Evolutionary conservation across 805 yeast species (phyloP).

Genomic region (Sugiyamaella floridensis): DNA sequence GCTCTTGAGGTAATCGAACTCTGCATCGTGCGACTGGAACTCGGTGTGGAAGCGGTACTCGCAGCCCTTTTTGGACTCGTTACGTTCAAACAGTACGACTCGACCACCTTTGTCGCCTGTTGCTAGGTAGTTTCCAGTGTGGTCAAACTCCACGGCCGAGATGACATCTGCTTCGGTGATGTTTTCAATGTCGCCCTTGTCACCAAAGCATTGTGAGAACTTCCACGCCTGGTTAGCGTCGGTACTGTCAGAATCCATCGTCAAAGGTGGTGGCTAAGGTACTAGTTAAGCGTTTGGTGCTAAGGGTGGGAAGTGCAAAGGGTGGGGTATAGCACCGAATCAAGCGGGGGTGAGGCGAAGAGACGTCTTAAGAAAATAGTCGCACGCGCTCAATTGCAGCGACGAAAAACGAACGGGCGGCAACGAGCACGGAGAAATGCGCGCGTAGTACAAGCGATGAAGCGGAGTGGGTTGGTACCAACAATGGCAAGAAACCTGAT

Average conservation of each 20-base stretch:
- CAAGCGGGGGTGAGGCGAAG: too few species aligned
- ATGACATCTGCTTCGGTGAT: constrained; percentile 96
- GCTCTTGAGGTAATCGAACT: constrained; percentile 91
- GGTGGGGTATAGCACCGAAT: too few species aligned
- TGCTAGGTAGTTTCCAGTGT: constrained; percentile 89
- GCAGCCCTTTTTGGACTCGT: constrained; percentile 63
- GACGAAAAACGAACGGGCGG: too few species aligned
- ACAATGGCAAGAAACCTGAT: not conserved
- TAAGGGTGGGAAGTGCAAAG: too few species aligned
- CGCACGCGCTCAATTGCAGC: too few species aligned
- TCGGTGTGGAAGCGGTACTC: constrained; percentile 95
- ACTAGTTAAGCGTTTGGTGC: not conserved
- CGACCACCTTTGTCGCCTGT: constrained; percentile 99
- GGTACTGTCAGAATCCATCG: constrained; percentile 20
- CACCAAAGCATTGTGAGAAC: constrained; percentile 97
- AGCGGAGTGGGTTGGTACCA: not conserved
- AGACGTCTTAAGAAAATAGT: too few species aligned
- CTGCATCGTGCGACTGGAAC: constrained; percentile 97
- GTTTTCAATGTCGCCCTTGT: constrained; percentile 92
- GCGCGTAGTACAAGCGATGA: too few species aligned
- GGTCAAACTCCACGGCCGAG: constrained; percentile 93
- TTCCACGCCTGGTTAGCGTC: constrained; percentile 50
- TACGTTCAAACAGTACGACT: constrained; percentile 90
- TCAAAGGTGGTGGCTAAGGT: not conserved
- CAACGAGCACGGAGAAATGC: not conserved